Percentiles rank a stretch among this genome's conserved stretches.
These are phyloP conservation scores for Ophiostoma ulmi DNA, from an alignment of 2,329 filamentous ascomycete species.

Conservation along the genomic window DNA sequence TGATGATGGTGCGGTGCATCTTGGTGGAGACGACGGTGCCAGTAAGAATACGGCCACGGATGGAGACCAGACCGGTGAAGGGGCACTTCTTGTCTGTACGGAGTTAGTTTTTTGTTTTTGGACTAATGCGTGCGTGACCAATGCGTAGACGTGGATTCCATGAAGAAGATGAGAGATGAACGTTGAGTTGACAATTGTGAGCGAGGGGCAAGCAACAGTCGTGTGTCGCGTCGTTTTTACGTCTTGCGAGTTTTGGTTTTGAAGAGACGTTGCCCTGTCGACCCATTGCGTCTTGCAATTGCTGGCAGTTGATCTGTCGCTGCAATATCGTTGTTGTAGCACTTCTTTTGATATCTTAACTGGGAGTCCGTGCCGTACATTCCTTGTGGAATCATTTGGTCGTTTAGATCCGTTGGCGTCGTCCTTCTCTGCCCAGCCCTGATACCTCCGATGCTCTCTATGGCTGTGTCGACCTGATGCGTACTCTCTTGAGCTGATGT, in stretches of 20 bases:
- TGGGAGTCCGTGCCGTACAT: background rate
- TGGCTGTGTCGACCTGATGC: background rate
- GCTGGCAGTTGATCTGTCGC: background rate
- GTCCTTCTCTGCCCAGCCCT: background rate
- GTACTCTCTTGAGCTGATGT: background rate
- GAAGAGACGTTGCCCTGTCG: background rate
- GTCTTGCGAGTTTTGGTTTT: background rate
- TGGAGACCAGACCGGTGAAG: slow-evolving; percentile 98
- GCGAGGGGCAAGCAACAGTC: background rate
- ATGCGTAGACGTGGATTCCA: background rate
- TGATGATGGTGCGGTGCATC: slow-evolving; percentile 99
- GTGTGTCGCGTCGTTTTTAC: background rate
- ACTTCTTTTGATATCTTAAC: background rate
- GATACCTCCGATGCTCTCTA: background rate
- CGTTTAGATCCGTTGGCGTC: background rate
- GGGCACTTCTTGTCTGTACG: slow-evolving; percentile 98
- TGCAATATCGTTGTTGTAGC: background rate
- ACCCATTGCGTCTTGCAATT: background rate
- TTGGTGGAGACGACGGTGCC: slow-evolving; percentile 99
- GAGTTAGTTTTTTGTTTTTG: slow-evolving; percentile 10
- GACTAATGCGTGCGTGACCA: background rate
- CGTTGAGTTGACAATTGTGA: background rate
- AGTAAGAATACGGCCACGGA: slow-evolving; percentile 99
- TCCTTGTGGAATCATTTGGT: background rate
- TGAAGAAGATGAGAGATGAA: background rate